Evolutionary conservation across 2,329 filamentous ascomycete genomes (phyloP).

Genomic region (Alternaria brassicae): DNA sequence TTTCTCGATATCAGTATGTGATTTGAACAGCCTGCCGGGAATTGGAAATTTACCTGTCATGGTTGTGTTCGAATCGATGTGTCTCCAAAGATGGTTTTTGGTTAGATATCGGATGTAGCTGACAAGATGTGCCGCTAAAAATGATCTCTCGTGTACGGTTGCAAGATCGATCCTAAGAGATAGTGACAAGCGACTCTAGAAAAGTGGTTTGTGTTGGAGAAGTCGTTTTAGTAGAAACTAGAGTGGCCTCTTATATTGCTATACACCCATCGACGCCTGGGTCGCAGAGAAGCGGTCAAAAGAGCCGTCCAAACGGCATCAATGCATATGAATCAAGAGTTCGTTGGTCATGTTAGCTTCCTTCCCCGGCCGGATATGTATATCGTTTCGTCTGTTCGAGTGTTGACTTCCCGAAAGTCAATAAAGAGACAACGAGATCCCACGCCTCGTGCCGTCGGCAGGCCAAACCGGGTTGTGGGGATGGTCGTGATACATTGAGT

Average conservation of each 20-base stretch:
- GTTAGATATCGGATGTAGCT: background rate
- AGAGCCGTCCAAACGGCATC: conserved; percentile 15
- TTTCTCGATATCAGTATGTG: conserved; percentile 1
- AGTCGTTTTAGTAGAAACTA: background rate
- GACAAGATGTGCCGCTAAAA: background rate
- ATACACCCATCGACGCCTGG: background rate
- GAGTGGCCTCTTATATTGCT: conserved; percentile 5
- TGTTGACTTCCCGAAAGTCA: conserved; percentile 8
- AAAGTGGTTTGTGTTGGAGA: background rate
- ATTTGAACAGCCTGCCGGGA: background rate
- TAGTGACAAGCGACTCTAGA: background rate
- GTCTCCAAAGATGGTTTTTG: background rate
- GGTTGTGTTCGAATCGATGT: background rate
- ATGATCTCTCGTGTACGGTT: background rate
- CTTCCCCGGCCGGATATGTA: conserved; percentile 20
- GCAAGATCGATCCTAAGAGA: background rate
- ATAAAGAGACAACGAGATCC: background rate
- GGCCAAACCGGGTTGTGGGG: background rate
- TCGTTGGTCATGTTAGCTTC: conserved; percentile 16
- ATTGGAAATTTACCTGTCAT: conserved; percentile 23
- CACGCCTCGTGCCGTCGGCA: background rate
- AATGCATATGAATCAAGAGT: conserved; percentile 5
- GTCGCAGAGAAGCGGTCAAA: conserved; percentile 19
- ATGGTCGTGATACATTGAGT: background rate
- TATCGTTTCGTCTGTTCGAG: conserved; percentile 7